These are phyloP conservation scores for Mortierella sp. DNA, from an alignment of 371 early-diverging fungal species.

Conservation along the genomic window DNA sequence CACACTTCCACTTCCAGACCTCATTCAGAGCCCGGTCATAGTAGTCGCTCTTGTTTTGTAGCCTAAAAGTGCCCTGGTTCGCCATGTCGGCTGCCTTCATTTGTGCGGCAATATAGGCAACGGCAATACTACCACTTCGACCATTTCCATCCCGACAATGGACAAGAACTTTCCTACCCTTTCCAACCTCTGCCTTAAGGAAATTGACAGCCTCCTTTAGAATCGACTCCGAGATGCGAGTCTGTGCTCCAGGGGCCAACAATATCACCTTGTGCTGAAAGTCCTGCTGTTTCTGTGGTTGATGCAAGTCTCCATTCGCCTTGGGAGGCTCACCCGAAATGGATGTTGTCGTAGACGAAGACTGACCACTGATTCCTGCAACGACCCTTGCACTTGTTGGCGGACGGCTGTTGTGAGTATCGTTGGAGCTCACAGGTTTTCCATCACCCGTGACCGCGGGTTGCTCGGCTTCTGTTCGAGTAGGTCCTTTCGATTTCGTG, in stretches of 20 bases:
- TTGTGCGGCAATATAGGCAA: conserved; percentile 38
- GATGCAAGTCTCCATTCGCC: not conserved
- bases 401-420: not conserved
- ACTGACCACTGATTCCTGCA: conserved; percentile 11
- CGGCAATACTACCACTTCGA: conserved; percentile 39
- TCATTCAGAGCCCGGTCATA: conserved; percentile 36
- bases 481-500: no score
- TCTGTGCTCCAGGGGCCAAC: conserved; percentile 41
- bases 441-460: not conserved
- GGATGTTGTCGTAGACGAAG: conserved; percentile 5
- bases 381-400: conserved; percentile 28
- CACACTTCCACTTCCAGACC: conserved; percentile 53
- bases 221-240: conserved; percentile 25
- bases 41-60: not conserved
- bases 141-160: conserved; percentile 52
- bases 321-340: not conserved
- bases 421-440: not conserved
- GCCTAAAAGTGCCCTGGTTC: not conserved
- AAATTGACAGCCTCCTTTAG: conserved; percentile 43
- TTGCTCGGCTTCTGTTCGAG: not conserved
- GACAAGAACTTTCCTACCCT: conserved; percentile 47
- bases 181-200: conserved; percentile 17
- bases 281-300: not conserved
- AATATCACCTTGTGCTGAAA: conserved; percentile 43
- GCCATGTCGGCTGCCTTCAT: not conserved